Evolutionary conservation across 1,139 yeast genomes (phyloP).

Genomic region (Geotrichum candidum): DNA sequence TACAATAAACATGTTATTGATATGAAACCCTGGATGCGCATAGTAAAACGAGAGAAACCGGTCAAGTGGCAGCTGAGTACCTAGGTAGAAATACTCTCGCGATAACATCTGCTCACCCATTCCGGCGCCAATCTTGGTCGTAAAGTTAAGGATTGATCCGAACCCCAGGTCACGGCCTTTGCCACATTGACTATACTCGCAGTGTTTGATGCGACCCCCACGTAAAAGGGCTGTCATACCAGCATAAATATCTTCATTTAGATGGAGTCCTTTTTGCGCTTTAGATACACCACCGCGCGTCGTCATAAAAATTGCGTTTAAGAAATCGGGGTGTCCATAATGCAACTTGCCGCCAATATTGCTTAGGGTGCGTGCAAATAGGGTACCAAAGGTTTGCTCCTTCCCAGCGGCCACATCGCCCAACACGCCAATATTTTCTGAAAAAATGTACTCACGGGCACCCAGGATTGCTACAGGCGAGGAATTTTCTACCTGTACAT

Average conservation of each 20-base stretch:
- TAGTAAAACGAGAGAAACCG: conserved; percentile 78
- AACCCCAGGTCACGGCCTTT: conserved; percentile 88
- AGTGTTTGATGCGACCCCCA: conserved; percentile 82
- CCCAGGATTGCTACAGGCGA: conserved; percentile 78
- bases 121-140: conserved; percentile 88
- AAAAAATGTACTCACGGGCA: conserved; percentile 81
- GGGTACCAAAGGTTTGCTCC: conserved; percentile 87
- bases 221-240: conserved; percentile 79
- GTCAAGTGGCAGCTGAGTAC: conserved; percentile 73
- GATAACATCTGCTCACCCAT: conserved; percentile 91
- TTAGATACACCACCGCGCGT: conserved; percentile 89
- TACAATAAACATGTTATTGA: conserved; percentile 73
- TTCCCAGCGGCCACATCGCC: conserved; percentile 94
- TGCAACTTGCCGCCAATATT: conserved; percentile 84
- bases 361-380: conserved; percentile 80
- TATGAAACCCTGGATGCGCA: conserved; percentile 89
- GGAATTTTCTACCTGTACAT: conserved; percentile 33
- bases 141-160: conserved; percentile 75
- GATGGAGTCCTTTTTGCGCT: conserved; percentile 79
- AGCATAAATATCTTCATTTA: conserved; percentile 87
- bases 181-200: conserved; percentile 87
- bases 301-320: conserved; percentile 79
- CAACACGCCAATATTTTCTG: conserved; percentile 76
- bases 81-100: conserved; percentile 75
- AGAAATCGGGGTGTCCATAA: conserved; percentile 88